These are phyloP conservation scores for Escovopsis sp. DNA, from an alignment of 2,329 filamentous ascomycete genomes.

Conservation along the genomic window DNA sequence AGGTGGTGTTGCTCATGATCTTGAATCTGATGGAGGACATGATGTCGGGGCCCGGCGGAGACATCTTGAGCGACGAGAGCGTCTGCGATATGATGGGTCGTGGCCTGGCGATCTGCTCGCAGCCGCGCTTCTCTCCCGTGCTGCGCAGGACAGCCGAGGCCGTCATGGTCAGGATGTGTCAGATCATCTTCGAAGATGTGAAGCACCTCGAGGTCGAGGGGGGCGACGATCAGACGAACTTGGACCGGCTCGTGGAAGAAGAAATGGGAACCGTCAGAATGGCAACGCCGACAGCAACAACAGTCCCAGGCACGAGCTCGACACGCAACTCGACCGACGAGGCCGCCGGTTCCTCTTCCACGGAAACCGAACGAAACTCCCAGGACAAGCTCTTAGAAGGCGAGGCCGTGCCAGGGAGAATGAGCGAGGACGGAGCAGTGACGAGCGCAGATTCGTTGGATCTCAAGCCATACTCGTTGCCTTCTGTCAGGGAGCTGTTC, in stretches of 20 bases:
- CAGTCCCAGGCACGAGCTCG: conserved; percentile 19
- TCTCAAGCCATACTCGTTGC: conserved; percentile 80
- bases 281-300: conserved; percentile 35
- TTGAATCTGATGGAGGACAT: conserved; percentile 97
- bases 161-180: conserved; percentile 97
- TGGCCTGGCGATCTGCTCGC: conserved; percentile 91
- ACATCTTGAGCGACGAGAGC: conserved; percentile 91
- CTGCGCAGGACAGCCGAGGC: conserved; percentile 85
- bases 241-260: conserved; percentile 52
- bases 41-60: conserved; percentile 83
- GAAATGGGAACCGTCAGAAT: conserved; percentile 70
- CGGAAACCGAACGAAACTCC: background rate
- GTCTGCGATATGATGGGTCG: conserved; percentile 99
- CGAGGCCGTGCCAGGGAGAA: conserved; percentile 6
- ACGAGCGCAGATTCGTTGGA: conserved; percentile 35
- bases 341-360: conserved; percentile 1
- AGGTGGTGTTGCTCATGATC: conserved; percentile 88
- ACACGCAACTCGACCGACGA: conserved; percentile 3
- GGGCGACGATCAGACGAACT: conserved; percentile 47
- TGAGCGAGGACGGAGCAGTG: conserved; percentile 23
- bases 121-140: conserved; percentile 79
- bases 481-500: conserved; percentile 89
- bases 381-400: background rate
- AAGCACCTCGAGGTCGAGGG: conserved; percentile 73
- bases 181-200: conserved; percentile 89